A percentile compares a stretch with the other conserved stretches of the same genome.
Conservation (phyloP, 805 yeast genomes). For the Starmerella apis region DNA sequence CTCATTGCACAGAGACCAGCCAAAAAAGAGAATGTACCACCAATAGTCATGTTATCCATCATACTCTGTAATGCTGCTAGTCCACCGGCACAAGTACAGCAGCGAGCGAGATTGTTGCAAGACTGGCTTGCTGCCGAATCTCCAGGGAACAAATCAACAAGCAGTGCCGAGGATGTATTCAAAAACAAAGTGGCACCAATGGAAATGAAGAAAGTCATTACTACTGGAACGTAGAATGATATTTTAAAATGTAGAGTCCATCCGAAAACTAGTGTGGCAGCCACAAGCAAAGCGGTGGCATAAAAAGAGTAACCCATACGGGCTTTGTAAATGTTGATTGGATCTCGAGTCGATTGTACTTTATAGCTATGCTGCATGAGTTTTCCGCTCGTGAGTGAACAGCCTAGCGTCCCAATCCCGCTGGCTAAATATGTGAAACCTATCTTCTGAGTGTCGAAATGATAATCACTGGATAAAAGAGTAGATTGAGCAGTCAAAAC, state of each 20-base stretch:
- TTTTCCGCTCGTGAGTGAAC: slow-evolving; percentile 51
- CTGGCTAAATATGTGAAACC: slow-evolving; percentile 68
- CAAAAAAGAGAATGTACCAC: slow-evolving; percentile 71
- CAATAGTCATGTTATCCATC: slow-evolving; percentile 48
- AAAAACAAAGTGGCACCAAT: slow-evolving; percentile 49
- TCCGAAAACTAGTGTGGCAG: slow-evolving; percentile 48
- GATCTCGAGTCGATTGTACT: slow-evolving; percentile 23
- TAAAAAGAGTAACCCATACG: slow-evolving; percentile 41
- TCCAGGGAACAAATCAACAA: slow-evolving; percentile 67
- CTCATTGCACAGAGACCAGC: slow-evolving; percentile 35
- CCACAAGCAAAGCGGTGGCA: slow-evolving; percentile 37
- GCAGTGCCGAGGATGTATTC: slow-evolving; percentile 49
- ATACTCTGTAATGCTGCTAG: slow-evolving; percentile 57
- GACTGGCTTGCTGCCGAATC: slow-evolving; percentile 67
- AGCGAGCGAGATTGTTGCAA: slow-evolving; percentile 59
- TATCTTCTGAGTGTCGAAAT: slow-evolving; percentile 44
- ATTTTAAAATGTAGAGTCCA: slow-evolving; percentile 54
- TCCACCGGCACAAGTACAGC: slow-evolving; percentile 60
- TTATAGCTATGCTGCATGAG: slow-evolving; percentile 45
- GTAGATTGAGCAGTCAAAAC: slow-evolving; percentile 56
- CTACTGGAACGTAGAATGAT: slow-evolving; percentile 45
- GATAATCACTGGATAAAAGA: slow-evolving; percentile 41
- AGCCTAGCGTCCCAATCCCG: slow-evolving; percentile 55
- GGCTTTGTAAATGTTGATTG: slow-evolving; percentile 38
- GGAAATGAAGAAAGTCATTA: slow-evolving; percentile 49